phyloP scores from a whole-genome alignment of 345 rosid species.

The Citrus mangshanensis region DNA sequence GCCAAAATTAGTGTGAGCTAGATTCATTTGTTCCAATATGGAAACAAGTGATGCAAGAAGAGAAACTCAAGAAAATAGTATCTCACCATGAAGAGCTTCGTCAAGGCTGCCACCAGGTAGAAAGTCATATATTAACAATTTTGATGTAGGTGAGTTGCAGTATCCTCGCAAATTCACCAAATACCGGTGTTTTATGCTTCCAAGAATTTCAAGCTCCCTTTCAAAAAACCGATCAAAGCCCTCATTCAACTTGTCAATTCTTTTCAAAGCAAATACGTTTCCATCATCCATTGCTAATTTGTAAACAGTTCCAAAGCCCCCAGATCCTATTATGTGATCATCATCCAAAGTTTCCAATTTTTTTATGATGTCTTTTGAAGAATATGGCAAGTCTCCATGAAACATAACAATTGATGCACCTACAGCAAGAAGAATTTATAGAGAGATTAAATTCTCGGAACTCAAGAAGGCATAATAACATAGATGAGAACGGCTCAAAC shows the following conservation, averaged over 20 bases:
- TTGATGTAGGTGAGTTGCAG: conserved; percentile 91
- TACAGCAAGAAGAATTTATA: conserved; percentile 29
- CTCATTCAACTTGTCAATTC: conserved; percentile 81
- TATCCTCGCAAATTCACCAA: conserved; percentile 95
- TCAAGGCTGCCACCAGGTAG: conserved; percentile 96
- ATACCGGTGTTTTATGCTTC: conserved; percentile 95
- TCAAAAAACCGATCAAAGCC: conserved; percentile 95
- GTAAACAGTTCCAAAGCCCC: conserved; percentile 97
- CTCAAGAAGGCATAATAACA: background rate
- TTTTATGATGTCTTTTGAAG: conserved; percentile 92
- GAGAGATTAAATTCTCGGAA: conserved; percentile 10
- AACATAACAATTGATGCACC: conserved; percentile 98
- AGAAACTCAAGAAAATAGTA: conserved; percentile 4
- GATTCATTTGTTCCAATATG: background rate
- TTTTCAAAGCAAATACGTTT: conserved; percentile 81
- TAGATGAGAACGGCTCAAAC: background rate
- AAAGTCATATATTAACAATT: conserved; percentile 83
- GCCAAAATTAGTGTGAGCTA: background rate
- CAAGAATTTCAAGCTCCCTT: conserved; percentile 97
- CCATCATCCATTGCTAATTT: conserved; percentile 98
- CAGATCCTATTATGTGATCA: conserved; percentile 85
- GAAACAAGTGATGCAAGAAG: conserved; percentile 3
- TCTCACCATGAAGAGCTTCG: conserved; percentile 93
- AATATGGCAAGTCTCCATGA: conserved; percentile 95
- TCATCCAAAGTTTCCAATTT: conserved; percentile 81